These are phyloP conservation scores for Fragilaria crotonensis DNA, from an alignment of 108 stramenopile species.

Conservation along the genomic window DNA sequence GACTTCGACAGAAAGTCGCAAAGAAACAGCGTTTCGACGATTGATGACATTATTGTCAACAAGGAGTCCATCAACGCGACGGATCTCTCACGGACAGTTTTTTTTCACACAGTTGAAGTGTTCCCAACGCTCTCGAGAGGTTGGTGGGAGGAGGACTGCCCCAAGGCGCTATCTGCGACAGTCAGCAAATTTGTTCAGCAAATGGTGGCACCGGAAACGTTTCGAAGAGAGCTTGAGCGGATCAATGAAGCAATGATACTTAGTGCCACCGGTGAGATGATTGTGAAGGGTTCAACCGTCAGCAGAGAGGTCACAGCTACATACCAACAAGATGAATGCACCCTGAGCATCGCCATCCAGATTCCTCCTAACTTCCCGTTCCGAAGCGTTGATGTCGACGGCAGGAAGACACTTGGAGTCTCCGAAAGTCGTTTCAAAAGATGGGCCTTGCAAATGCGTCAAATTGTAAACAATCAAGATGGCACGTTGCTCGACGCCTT, in stretches of 20 bases:
- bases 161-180: constrained; percentile 35
- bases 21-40: neutral
- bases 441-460: constrained; percentile 75
- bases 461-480: constrained; percentile 82
- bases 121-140: constrained; percentile 66
- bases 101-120: constrained; percentile 68
- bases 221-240: constrained; percentile 51
- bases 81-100: constrained; percentile 42
- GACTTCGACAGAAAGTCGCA: constrained; percentile 9
- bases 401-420: constrained; percentile 70
- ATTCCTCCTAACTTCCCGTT: constrained; percentile 75
- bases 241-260: constrained; percentile 38
- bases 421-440: constrained; percentile 62
- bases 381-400: constrained; percentile 76
- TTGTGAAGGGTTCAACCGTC: constrained; percentile 53
- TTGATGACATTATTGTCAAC: constrained; percentile 12
- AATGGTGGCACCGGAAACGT: constrained; percentile 60
- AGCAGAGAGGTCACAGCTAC: constrained; percentile 71
- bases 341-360: constrained; percentile 58
- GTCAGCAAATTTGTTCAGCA: constrained; percentile 62
- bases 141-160: constrained; percentile 79
- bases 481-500: constrained; percentile 86
- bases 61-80: constrained; percentile 17
- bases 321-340: constrained; percentile 84
- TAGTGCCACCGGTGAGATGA: constrained; percentile 62